Evolutionary conservation across 768 basidiomycete genomes (phyloP), one percentile per base, ranked within the genome.

Genomic region (Psilocybe cubensis): DNA sequence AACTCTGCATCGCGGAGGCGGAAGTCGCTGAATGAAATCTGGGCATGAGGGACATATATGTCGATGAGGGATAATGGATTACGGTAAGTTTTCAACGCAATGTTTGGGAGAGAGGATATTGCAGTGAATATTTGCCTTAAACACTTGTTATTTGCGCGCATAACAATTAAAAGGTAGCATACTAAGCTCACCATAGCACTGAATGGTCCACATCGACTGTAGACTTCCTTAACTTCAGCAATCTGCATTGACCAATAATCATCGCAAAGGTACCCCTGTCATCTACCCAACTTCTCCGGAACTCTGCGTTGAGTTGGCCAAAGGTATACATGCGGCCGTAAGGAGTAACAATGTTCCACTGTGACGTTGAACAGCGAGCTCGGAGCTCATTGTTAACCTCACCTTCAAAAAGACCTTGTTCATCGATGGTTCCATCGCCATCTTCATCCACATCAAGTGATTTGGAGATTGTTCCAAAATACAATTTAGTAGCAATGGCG

Each of bases 1-100:
- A 78, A 66, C 56, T 79, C 74, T 11, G 79, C 76, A 55, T 82
- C 79, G 4, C 74, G 72, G 9, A 80, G 59, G 20, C 75, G 72
- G 64, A 79, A 81, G 17, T 74, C 61, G 40, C 74, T 71, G 46
- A 80, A 80, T 6, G 72, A 76, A 27, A 80, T 68, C 42, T 81
- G 8, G 63, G 63, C 58, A 72, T 60, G 10, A 62, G 57, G 7
- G 63, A 63, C 57, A 71, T 60, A n/a, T n/a, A n/a, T n/a, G n/a
- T n/a, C n/a, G n/a, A 72, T 60, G 10, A 62, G 57, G 7, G 63
- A 63, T 56, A 71, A 59, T 0, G 78, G 78, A 54, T 76, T 68
- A 31, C 57, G 52, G 27, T 68, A 64, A 17, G 68, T 55, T 29
- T 67, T 58, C 5, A 62, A 14, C n/a, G 75, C 14, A 49, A 71